phyloP scores from a whole-genome alignment of 306 rosid species.

The Elaeagnus macrophylla region DNA sequence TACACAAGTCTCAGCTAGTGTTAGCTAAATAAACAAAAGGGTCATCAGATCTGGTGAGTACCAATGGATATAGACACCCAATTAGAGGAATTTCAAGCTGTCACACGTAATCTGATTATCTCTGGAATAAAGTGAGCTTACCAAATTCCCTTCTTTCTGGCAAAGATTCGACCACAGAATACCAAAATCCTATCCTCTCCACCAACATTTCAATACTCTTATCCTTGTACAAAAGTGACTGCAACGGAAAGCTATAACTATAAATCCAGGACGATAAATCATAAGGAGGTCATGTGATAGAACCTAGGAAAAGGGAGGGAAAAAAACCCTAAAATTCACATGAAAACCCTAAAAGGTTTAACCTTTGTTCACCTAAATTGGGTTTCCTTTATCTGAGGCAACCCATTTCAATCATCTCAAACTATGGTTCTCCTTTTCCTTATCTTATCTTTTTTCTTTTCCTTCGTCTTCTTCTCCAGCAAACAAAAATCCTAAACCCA shows the following conservation, averaged over 20 bases:
- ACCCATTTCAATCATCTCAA: slow-evolving; percentile 20
- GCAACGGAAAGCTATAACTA: slow-evolving; percentile 15
- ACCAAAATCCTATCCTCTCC: slow-evolving; percentile 25
- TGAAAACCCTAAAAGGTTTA: slow-evolving; percentile 25
- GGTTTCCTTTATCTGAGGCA: slow-evolving; percentile 41
- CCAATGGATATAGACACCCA: slow-evolving; percentile 15
- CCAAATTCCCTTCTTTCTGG: slow-evolving; percentile 25
- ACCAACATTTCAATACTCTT: slow-evolving; percentile 17
- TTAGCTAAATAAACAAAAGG: slow-evolving; percentile 1
- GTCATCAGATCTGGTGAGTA: slow-evolving; percentile 19
- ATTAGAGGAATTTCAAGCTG: slow-evolving; percentile 1
- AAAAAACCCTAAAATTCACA: slow-evolving; percentile 21
- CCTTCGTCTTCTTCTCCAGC: slow-evolving; percentile 13
- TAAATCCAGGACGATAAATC: slow-evolving; percentile 11
- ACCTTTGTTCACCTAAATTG: slow-evolving; percentile 14
- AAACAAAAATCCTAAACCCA: slow-evolving; percentile 7
- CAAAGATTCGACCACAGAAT: slow-evolving; percentile 22
- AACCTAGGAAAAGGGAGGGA: slow-evolving; percentile 25
- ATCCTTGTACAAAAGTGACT: slow-evolving; percentile 17
- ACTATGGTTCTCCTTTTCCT: slow-evolving; percentile 4
- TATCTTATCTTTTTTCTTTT: too few species aligned
- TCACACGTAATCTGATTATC: slow-evolving; percentile 9
- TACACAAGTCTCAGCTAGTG: background rate
- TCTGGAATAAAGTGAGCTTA: slow-evolving; percentile 10
- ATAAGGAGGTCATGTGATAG: slow-evolving; percentile 28